These are phyloP conservation scores for Trichoderma oligosporum DNA, from an alignment of 2,329 filamentous ascomycete species.

Conservation along the genomic window DNA sequence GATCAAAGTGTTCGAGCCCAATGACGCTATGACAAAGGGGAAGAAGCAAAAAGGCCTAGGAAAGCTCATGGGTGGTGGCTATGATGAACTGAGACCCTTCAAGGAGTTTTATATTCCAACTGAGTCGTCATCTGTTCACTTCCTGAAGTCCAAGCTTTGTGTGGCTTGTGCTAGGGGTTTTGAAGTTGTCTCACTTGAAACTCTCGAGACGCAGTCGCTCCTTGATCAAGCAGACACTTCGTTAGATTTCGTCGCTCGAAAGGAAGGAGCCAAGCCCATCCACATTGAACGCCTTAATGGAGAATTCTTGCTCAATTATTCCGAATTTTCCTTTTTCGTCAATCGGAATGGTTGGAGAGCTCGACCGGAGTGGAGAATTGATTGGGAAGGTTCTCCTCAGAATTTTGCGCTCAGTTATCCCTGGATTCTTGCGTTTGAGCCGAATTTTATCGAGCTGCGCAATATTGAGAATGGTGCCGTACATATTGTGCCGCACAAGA, in stretches of 20 bases:
- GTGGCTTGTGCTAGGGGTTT: slow-evolving; percentile 94
- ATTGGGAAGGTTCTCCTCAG: slow-evolving; percentile 92
- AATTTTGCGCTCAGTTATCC: slow-evolving; percentile 93
- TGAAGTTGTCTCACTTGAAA: slow-evolving; percentile 93
- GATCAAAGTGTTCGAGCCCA: slow-evolving; percentile 98
- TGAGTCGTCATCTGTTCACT: slow-evolving; percentile 97
- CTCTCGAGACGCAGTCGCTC: slow-evolving; percentile 94
- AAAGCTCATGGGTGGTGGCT: slow-evolving; percentile 89
- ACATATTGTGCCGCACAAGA: slow-evolving; percentile 93
- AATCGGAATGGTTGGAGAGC: slow-evolving; percentile 98
- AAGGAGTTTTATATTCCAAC: slow-evolving; percentile 99
- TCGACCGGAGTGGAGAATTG: slow-evolving; percentile 91
- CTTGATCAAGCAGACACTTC: slow-evolving; percentile 97
- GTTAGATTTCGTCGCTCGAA: slow-evolving; percentile 91
- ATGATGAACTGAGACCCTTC: slow-evolving; percentile 93
- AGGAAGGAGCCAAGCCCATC: slow-evolving; percentile 90
- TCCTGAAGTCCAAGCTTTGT: slow-evolving; percentile 92
- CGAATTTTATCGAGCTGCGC: slow-evolving; percentile 94
- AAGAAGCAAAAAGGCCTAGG: slow-evolving; percentile 94
- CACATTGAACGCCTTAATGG: slow-evolving; percentile 96
- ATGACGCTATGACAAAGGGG: slow-evolving; percentile 86
- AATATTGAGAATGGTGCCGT: slow-evolving; percentile 93
- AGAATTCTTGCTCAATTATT: slow-evolving; percentile 97
- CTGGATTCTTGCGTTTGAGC: slow-evolving; percentile 95
- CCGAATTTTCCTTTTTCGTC: slow-evolving; percentile 98